phyloP scores from a whole-genome alignment of 2,329 filamentous ascomycete species.

The Monosporascus sp. region DNA sequence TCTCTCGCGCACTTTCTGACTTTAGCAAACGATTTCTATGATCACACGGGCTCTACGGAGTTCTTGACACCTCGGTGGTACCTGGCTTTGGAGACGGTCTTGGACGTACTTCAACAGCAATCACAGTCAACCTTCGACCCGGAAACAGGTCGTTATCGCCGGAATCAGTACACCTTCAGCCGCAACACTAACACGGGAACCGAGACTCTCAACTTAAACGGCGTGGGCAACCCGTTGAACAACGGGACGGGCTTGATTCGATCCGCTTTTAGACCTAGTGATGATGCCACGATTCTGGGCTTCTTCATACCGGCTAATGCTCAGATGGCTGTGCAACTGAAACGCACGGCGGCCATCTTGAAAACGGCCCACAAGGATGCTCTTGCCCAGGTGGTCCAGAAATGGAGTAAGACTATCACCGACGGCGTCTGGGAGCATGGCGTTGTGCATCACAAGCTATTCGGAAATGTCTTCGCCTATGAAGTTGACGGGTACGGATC shows the following conservation, averaged over 20 bases:
- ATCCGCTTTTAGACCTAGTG: conserved; percentile 89
- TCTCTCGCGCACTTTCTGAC: conserved; percentile 88
- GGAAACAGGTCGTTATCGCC: conserved; percentile 55
- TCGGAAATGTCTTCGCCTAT: conserved; percentile 76
- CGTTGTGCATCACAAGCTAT: conserved; percentile 68
- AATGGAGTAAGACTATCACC: conserved; percentile 57
- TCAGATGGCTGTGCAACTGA: conserved; percentile 88
- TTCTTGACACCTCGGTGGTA: conserved; percentile 79
- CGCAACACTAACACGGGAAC: conserved; percentile 76
- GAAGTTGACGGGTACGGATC: conserved; percentile 86
- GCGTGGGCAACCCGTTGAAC: conserved; percentile 88
- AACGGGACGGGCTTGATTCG: conserved; percentile 78
- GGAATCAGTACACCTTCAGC: conserved; percentile 84
- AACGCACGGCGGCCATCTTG: conserved; percentile 68
- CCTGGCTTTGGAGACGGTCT: conserved; percentile 65
- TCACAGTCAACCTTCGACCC: conserved; percentile 74
- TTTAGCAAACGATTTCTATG: conserved; percentile 79
- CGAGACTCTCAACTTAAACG: conserved; percentile 77
- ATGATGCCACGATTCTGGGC: conserved; percentile 89
- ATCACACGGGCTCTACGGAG: conserved; percentile 68
- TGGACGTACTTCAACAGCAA: conserved; percentile 72
- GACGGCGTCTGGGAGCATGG: conserved; percentile 81
- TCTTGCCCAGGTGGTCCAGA: conserved; percentile 50
- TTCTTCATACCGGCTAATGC: conserved; percentile 96
- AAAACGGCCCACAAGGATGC: conserved; percentile 49